Base-by-base conservation (phyloP, 1,284 basidiomycete species). In the Coniophora puteana region DNA sequence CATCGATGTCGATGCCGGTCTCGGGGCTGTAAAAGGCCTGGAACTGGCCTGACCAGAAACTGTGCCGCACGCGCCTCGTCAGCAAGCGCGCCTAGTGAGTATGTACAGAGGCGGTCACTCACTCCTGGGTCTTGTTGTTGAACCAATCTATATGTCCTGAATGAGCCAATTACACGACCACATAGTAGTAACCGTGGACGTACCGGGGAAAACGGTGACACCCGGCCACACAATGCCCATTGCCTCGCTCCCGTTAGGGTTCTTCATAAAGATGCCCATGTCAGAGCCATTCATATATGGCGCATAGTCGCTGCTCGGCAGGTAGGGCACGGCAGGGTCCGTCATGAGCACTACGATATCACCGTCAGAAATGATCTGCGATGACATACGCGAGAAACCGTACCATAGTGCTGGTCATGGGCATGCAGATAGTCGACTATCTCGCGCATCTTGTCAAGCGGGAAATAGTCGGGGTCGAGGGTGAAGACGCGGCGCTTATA, bases 191-290 rank as follows among this genome's bases (percentile, higher is more conserved):
- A 7, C 30, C 30, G 18, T 8, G 30, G 30, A 14, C 59, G 38
- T 54, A 78, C 76, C 75, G 28, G 79, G 78, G 55, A 66, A 83
- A 3, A 79, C 79, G 7, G 78, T 80, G 1, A 80, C 76, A 44
- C 81, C 83, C 27, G 83, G 82, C 83, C 83, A 87, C 6, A 87
- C 84, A 1, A 81, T 63, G 11, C 83, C 80, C 11, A 83, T 62
- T 52, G 69, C 74, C 23, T 71, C 62, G 36, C 74, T 79, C 8
- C 79, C 82, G 52, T 85, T 78, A 1, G 68, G 65, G 25, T 73
- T 67, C 55, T 84, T 86, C 38, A 86, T 58, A 69, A 74, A 87
- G 10, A 86, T 60, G 46, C 79, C 78, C 6, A 66, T 57, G 14
- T 63, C 60, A 3, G 70, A 65, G 8, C 83, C 83, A 24, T 74